Evolutionary conservation across 257 asterid species (phyloP).

Genomic region (Orobanche coerulescens): DNA sequence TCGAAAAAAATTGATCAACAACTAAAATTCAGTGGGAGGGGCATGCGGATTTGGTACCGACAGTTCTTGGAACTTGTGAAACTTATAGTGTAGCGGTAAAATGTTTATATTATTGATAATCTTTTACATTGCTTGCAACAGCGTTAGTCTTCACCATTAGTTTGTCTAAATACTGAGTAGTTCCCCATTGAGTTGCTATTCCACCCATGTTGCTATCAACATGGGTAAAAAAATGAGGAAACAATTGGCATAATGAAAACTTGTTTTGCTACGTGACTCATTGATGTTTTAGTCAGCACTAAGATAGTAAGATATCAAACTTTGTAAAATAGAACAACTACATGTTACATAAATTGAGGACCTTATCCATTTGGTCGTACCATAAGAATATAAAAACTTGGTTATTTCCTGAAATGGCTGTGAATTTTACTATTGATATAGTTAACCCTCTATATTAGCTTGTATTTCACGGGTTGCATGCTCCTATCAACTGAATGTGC

Average conservation of each 20-base stretch:
- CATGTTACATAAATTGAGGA: neutral
- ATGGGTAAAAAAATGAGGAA: neutral
- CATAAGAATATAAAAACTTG: neutral
- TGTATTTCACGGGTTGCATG: neutral
- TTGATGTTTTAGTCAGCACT: neutral
- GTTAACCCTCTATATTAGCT: neutral
- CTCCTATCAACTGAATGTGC: neutral
- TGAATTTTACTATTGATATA: neutral
- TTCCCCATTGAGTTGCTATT: neutral
- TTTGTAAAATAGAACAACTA: neutral
- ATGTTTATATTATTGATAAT: neutral
- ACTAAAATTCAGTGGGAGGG: neutral
- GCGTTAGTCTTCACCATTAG: neutral
- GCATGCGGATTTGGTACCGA: neutral
- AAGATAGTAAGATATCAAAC: neutral
- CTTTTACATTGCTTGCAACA: neutral
- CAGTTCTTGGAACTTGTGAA: neutral
- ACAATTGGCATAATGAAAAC: neutral
- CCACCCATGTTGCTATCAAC: neutral
- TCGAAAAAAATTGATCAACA: neutral
- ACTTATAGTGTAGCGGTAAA: neutral
- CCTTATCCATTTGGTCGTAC: neutral
- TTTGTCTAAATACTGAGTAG: neutral
- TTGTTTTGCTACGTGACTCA: neutral
- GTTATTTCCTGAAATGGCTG: slow-evolving; percentile 5